These are phyloP conservation scores for Sclerotinia nivalis DNA, from an alignment of 2,329 filamentous ascomycete species.

Conservation along the genomic window DNA sequence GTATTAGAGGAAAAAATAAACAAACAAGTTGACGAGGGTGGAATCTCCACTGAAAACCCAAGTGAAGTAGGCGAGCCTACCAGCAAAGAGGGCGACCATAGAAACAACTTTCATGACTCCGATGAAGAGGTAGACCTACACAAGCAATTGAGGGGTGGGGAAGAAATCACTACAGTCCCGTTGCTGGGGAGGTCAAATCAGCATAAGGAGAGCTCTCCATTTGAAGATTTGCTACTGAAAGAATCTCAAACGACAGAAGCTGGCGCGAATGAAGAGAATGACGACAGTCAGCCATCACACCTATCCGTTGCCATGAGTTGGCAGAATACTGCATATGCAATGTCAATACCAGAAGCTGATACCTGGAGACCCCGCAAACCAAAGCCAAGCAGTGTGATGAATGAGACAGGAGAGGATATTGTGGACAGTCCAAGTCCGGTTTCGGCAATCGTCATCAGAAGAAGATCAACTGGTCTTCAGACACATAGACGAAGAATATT, in stretches of 20 bases:
- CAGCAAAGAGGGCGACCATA: neutral
- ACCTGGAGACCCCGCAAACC: slow-evolving; percentile 29
- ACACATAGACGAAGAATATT: neutral
- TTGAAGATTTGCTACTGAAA: neutral
- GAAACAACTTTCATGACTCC: neutral
- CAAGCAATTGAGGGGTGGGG: neutral
- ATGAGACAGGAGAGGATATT: slow-evolving; percentile 33
- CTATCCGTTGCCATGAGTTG: neutral
- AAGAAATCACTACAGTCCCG: neutral
- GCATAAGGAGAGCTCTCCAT: neutral
- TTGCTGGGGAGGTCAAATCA: neutral
- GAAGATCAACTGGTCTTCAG: neutral
- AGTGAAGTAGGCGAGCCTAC: neutral
- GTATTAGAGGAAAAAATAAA: neutral
- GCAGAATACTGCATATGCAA: neutral
- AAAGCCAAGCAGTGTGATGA: slow-evolving; percentile 21
- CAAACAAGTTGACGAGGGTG: neutral
- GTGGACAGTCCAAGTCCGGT: slow-evolving; percentile 24
- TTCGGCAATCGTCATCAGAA: neutral
- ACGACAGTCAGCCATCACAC: neutral
- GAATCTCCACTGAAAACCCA: neutral
- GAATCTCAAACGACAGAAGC: slow-evolving; percentile 14
- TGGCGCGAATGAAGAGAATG: neutral
- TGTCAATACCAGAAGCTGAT: neutral
- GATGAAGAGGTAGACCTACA: neutral